Percentiles rank a stretch among this genome's conserved stretches.
Conservation (phyloP, 306 rosid genomes). For the Prunus padus region DNA sequence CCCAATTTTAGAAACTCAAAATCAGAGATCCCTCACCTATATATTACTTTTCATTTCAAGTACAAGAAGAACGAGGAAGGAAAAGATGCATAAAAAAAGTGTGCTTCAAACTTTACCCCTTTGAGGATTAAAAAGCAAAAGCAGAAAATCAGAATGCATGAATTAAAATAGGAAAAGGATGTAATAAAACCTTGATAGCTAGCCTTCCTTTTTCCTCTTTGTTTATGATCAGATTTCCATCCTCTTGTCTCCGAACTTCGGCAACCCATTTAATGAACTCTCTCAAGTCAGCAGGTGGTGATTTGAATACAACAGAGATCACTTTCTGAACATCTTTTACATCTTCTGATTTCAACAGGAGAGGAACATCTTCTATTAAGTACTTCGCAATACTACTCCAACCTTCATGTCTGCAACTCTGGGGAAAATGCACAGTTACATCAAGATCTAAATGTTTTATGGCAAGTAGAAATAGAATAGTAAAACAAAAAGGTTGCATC, state of each 20-base stretch:
- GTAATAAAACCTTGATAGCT: constrained; percentile 61
- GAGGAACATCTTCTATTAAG: constrained; percentile 68
- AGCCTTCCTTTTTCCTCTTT: constrained; percentile 85
- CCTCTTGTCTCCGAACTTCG: constrained; percentile 91
- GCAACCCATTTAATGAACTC: constrained; percentile 81
- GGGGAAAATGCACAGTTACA: constrained; percentile 36
- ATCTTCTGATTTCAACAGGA: constrained; percentile 54
- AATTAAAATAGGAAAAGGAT: neutral
- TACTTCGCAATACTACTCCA: constrained; percentile 66
- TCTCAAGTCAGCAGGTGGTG: constrained; percentile 70
- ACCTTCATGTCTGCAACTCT: constrained; percentile 92
- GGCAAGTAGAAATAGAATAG: constrained; percentile 16
- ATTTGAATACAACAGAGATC: constrained; percentile 57
- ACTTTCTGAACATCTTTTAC: constrained; percentile 56
- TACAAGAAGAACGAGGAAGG: neutral
- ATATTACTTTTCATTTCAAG: neutral
- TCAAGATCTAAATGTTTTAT: constrained; percentile 13
- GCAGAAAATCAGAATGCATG: neutral
- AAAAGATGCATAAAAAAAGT: neutral
- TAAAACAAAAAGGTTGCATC: neutral
- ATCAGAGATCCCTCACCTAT: constrained; percentile 4
- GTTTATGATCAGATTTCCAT: constrained; percentile 62
- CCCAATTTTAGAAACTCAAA: constrained; percentile 26
- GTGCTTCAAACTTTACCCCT: neutral
- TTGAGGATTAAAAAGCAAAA: neutral